Conservation (phyloP, 2,329 filamentous ascomycete species). For the Metarhizium sp. region DNA sequence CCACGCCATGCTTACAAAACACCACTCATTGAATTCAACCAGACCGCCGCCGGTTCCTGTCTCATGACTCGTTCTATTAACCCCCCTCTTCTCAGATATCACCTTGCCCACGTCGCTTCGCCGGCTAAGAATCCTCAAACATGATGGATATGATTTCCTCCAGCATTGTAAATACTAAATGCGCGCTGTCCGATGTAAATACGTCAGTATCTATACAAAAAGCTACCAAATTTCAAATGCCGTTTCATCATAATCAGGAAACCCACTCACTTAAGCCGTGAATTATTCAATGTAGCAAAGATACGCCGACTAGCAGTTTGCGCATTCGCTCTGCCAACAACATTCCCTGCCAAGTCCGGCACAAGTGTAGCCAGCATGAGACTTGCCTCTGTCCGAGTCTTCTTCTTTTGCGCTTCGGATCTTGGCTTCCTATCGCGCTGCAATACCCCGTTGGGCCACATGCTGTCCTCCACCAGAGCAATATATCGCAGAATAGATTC, state of each 20-base stretch:
- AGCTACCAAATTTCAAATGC: neutral
- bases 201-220: conserved; percentile 8
- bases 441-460: conserved; percentile 70
- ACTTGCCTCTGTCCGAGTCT: conserved; percentile 77
- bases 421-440: conserved; percentile 44
- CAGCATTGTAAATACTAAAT: conserved; percentile 60
- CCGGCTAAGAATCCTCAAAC: conserved; percentile 36
- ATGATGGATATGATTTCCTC: conserved; percentile 60
- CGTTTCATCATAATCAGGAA: neutral
- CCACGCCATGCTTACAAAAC: conserved; percentile 3
- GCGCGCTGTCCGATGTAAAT: conserved; percentile 37
- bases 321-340: conserved; percentile 87
- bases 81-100: neutral
- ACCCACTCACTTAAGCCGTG: conserved; percentile 65
- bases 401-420: conserved; percentile 63
- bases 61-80: neutral
- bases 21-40: neutral
- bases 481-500: conserved; percentile 72
- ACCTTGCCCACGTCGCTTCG: neutral
- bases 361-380: conserved; percentile 82
- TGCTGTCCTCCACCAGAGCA: conserved; percentile 57
- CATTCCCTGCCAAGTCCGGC: conserved; percentile 83
- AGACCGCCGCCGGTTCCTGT: neutral
- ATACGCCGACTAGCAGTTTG: conserved; percentile 82
- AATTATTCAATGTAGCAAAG: conserved; percentile 87